Percentiles rank a stretch among this genome's conserved stretches.
Evolutionary conservation across 176 grass and related monocot species (phyloP).

Genomic region (Musa itinerans): DNA sequence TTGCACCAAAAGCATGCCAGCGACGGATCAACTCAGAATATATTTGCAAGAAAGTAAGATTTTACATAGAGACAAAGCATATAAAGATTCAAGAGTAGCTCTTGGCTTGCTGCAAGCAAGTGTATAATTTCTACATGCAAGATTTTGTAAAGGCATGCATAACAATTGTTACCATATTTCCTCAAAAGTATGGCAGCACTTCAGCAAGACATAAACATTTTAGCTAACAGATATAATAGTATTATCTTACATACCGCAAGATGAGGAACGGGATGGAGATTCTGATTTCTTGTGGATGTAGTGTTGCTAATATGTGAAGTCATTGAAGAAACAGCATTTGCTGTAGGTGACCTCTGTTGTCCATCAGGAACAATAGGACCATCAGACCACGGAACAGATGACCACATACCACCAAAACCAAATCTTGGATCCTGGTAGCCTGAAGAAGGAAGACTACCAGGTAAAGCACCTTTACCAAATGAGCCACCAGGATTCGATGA

Average conservation of each 20-base stretch:
- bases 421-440: slow-evolving; percentile 15
- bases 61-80: not conserved
- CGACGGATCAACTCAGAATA: not conserved
- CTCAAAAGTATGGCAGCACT: not conserved
- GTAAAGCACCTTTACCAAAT: not conserved
- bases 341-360: slow-evolving; percentile 3
- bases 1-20: too few species aligned
- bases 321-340: slow-evolving; percentile 4
- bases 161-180: not conserved
- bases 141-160: not conserved
- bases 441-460: slow-evolving; percentile 11
- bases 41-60: not conserved
- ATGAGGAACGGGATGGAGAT: not conserved
- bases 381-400: slow-evolving; percentile 21
- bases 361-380: slow-evolving; percentile 9
- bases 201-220: not conserved
- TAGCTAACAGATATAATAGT: not conserved
- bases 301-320: not conserved
- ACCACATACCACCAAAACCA: slow-evolving; percentile 20
- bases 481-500: not conserved
- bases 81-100: not conserved
- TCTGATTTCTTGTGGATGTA: slow-evolving; percentile 12
- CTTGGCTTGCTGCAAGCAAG: not conserved
- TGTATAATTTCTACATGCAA: not conserved
- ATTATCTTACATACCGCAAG: not conserved